A percentile compares a stretch with the other conserved stretches of the same genome.
Conservation (phyloP, 441 rosid species). For the Theobroma grandiflorum region DNA sequence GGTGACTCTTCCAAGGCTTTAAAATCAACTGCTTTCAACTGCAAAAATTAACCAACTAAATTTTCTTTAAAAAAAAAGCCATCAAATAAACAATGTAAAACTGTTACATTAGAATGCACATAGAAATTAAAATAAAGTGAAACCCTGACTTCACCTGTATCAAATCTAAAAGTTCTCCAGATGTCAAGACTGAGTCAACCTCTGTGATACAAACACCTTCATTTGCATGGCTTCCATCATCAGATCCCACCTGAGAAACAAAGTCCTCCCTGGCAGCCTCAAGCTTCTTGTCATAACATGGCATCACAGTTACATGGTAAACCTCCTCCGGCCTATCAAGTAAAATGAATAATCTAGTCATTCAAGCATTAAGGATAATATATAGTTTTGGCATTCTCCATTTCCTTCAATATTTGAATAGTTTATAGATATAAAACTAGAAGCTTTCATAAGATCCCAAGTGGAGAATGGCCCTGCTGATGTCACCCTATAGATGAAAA, state of each 20-base stretch:
- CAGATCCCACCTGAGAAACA: slow-evolving; percentile 58
- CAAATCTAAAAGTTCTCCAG: slow-evolving; percentile 89
- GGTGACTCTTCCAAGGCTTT: slow-evolving; percentile 70
- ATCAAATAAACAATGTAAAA: not conserved
- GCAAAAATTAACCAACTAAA: slow-evolving; percentile 36
- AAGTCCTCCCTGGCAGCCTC: slow-evolving; percentile 95
- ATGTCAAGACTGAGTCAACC: slow-evolving; percentile 93
- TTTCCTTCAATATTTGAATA: not conserved
- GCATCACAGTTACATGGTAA: slow-evolving; percentile 96
- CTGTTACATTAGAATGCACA: not conserved
- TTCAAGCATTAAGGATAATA: not conserved
- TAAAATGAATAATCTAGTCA: slow-evolving; percentile 32
- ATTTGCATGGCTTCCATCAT: slow-evolving; percentile 30
- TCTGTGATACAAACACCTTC: slow-evolving; percentile 53
- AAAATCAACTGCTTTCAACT: slow-evolving; percentile 80
- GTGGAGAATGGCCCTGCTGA: slow-evolving; percentile 2
- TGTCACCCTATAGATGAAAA: not conserved
- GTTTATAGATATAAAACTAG: slow-evolving; percentile 1
- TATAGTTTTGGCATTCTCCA: not conserved
- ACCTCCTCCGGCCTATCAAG: slow-evolving; percentile 74
- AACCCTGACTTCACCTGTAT: slow-evolving; percentile 61
- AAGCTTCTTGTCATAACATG: slow-evolving; percentile 96
- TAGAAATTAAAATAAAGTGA: slow-evolving; percentile 22
- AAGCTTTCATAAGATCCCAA: slow-evolving; percentile 4
- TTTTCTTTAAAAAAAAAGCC: not conserved